Percentiles rank a stretch among this genome's conserved stretches.
phyloP scores from a whole-genome alignment of 495 filamentous ascomycete genomes.

The Penicillium goetzii region DNA sequence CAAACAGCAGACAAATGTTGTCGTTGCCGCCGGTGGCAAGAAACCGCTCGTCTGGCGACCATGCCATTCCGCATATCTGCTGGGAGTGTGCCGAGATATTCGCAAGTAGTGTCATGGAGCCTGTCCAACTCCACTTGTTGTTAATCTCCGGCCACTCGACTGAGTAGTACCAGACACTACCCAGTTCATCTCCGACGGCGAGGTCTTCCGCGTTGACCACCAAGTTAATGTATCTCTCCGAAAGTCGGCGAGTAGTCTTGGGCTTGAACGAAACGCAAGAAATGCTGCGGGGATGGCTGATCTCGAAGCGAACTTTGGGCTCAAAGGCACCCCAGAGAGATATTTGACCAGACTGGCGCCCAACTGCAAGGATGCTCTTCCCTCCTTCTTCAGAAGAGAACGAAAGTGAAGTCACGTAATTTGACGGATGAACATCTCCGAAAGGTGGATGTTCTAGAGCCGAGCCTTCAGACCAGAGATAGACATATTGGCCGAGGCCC shows the following conservation, averaged over 20 bases:
- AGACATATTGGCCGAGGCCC: constrained; percentile 78
- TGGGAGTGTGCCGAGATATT: constrained; percentile 80
- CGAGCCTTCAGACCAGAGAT: constrained; percentile 82
- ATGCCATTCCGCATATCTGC: constrained; percentile 90
- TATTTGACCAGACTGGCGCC: constrained; percentile 70
- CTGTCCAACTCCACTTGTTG: constrained; percentile 66
- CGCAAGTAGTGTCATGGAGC: constrained; percentile 75
- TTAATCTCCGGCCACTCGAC: constrained; percentile 76
- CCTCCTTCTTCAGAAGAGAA: constrained; percentile 83
- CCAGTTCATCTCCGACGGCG: constrained; percentile 85
- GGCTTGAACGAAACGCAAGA: constrained; percentile 76
- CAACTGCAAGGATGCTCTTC: constrained; percentile 82
- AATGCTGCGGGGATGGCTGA: constrained; percentile 68
- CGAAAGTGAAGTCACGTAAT: constrained; percentile 78
- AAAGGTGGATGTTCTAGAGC: constrained; percentile 55
- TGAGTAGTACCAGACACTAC: constrained; percentile 83
- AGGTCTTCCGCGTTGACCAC: constrained; percentile 69
- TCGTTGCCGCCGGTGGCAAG: constrained; percentile 94
- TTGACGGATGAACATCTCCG: constrained; percentile 43
- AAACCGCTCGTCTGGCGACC: constrained; percentile 74
- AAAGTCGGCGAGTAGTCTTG: constrained; percentile 45
- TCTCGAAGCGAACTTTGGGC: constrained; percentile 69
- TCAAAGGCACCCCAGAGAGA: constrained; percentile 65
- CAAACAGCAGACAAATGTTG: constrained; percentile 83
- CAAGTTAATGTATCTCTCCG: constrained; percentile 38